These are phyloP conservation scores for Fusarium illudens DNA, from an alignment of 2,329 filamentous ascomycete species.

Conservation along the genomic window DNA sequence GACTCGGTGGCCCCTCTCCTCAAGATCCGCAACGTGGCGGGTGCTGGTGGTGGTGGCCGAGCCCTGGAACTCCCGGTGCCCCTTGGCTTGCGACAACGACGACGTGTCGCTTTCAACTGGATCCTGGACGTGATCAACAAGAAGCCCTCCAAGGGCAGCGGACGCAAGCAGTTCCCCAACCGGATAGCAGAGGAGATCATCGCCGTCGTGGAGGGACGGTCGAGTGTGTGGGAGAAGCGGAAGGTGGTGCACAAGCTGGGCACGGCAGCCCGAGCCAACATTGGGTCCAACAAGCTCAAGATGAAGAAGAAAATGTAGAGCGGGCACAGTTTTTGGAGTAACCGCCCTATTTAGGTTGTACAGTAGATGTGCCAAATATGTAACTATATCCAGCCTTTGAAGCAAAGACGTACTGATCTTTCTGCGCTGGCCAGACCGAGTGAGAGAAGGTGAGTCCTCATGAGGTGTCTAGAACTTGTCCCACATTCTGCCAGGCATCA, in stretches of 20 bases:
- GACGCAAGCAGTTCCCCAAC: slow-evolving; percentile 75
- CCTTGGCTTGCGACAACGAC: slow-evolving; percentile 75
- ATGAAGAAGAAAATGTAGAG: slow-evolving; percentile 49
- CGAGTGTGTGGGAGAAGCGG: slow-evolving; percentile 84
- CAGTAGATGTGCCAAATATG: slow-evolving; percentile 44
- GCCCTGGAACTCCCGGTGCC: slow-evolving; percentile 85
- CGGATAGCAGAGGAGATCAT: slow-evolving; percentile 88
- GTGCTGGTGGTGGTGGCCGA: slow-evolving; percentile 85
- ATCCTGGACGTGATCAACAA: slow-evolving; percentile 86
- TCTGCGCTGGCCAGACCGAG: neutral
- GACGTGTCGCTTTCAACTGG: slow-evolving; percentile 85
- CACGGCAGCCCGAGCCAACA: slow-evolving; percentile 80
- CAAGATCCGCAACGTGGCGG: slow-evolving; percentile 77
- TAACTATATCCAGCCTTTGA: slow-evolving; percentile 44
- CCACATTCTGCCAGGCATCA: neutral
- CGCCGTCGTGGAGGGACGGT: slow-evolving; percentile 85
- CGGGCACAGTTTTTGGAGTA: slow-evolving; percentile 10
- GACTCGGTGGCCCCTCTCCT: slow-evolving; percentile 93
- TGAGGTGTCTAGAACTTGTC: neutral
- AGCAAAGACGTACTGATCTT: slow-evolving; percentile 30
- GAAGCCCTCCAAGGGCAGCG: slow-evolving; percentile 76
- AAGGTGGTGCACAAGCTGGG: slow-evolving; percentile 80
- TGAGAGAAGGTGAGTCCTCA: neutral
- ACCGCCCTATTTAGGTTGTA: slow-evolving; percentile 31
- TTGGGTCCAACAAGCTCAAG: slow-evolving; percentile 53